Conservation (phyloP, 164 flowering plant genomes). For the Aristolochia contorta region DNA sequence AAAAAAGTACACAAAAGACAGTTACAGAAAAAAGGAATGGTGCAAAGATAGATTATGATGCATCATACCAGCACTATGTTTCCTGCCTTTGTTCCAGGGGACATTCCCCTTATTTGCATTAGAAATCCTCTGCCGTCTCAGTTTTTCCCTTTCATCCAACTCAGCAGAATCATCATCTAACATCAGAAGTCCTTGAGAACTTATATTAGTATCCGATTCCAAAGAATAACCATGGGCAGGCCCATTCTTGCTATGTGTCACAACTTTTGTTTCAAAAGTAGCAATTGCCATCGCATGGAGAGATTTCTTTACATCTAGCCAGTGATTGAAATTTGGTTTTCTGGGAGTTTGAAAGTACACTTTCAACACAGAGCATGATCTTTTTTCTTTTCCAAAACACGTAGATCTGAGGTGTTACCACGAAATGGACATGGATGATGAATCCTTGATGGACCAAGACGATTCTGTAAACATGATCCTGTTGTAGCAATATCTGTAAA, state of each 20-base stretch:
- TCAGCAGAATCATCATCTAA: conserved; percentile 26
- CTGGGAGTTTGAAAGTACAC: conserved; percentile 16
- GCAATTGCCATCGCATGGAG: conserved; percentile 50
- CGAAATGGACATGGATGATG: conserved; percentile 14
- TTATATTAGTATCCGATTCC: conserved; percentile 15
- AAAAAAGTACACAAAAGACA: not conserved
- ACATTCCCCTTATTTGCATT: conserved; percentile 36
- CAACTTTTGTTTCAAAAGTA: conserved; percentile 38
- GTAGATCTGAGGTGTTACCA: conserved; percentile 15
- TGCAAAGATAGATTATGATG: not conserved
- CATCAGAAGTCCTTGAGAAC: conserved; percentile 10
- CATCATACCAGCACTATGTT: conserved; percentile 65
- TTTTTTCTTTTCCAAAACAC: conserved; percentile 25
- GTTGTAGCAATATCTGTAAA: conserved; percentile 49
- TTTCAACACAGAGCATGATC: conserved; percentile 24
- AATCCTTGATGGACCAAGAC: conserved; percentile 22
- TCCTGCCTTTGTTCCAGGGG: conserved; percentile 97
- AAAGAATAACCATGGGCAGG: conserved; percentile 7
- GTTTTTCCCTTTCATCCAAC: conserved; percentile 51
- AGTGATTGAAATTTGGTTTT: conserved; percentile 15
- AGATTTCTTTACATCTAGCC: conserved; percentile 10
- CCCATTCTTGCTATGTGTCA: conserved; percentile 20
- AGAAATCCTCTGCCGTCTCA: conserved; percentile 77
- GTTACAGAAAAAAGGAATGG: not conserved
- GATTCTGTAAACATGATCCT: conserved; percentile 39